Percentiles rank a stretch among this genome's conserved stretches.
Evolutionary conservation across 2,329 filamentous ascomycete genomes (phyloP).

Genomic region (Aspergillus ochraceoroseus): DNA sequence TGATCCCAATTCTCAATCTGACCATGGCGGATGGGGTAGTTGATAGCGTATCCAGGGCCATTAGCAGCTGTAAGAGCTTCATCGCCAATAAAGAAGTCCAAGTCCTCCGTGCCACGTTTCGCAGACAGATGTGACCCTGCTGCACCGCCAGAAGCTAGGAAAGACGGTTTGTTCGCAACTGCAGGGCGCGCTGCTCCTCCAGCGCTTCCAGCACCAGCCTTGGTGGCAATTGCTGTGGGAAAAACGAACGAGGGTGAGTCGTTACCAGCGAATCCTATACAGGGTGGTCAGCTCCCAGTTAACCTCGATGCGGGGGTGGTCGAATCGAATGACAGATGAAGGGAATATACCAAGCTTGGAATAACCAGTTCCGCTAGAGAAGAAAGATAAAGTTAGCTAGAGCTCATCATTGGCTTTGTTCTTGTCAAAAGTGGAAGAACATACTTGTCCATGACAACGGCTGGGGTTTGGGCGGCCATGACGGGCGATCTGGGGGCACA

Average conservation of each 20-base stretch:
- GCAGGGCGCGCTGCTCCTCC: conserved; percentile 75
- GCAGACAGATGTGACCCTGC: conserved; percentile 73
- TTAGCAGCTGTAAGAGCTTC: conserved; percentile 79
- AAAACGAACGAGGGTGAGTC: conserved; percentile 99
- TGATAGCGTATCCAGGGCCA: conserved; percentile 89
- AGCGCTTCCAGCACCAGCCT: conserved; percentile 65
- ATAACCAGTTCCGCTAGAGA: conserved; percentile 88
- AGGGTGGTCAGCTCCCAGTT: conserved; percentile 33
- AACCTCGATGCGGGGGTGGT: conserved; percentile 9
- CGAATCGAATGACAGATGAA: conserved; percentile 10
- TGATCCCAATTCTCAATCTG: conserved; percentile 99
- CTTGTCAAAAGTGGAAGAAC: conserved; percentile 38
- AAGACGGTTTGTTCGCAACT: conserved; percentile 91
- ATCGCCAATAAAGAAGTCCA: conserved; percentile 98
- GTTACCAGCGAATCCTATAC: conserved; percentile 93
- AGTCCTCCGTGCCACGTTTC: conserved; percentile 93
- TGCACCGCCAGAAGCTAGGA: conserved; percentile 84
- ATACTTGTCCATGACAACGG: conserved; percentile 99
- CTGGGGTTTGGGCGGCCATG: conserved; percentile 98
- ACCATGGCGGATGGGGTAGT: conserved; percentile 96
- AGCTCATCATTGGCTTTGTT: conserved; percentile 31
- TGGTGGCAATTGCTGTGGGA: conserved; percentile 96
- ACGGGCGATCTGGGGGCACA: conserved; percentile 26
- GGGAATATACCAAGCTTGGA: conserved; percentile 82
- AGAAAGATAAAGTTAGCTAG: conserved; percentile 36